phyloP scores from a whole-genome alignment of 176 grass and related monocot genomes.

The Oryza officinalis region DNA sequence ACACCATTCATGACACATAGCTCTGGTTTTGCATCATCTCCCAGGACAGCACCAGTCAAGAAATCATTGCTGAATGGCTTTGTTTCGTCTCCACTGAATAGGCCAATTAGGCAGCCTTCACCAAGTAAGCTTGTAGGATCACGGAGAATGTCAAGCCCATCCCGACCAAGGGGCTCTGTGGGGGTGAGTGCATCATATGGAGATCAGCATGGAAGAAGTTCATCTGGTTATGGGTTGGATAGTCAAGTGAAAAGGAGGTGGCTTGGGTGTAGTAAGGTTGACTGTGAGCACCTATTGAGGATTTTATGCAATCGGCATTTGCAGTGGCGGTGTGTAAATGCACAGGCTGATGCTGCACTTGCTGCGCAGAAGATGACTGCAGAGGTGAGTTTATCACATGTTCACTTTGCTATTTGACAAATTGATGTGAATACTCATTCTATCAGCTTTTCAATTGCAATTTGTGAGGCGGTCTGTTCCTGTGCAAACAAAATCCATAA shows the following conservation, averaged over 20 bases:
- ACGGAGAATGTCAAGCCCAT: constrained; percentile 68
- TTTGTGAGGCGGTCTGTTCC: not conserved
- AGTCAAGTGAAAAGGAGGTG: constrained; percentile 66
- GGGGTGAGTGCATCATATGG: constrained; percentile 1
- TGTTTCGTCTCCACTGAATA: constrained; percentile 52
- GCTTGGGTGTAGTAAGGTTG: constrained; percentile 65
- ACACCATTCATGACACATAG: constrained; percentile 40
- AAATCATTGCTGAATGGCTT: constrained; percentile 56
- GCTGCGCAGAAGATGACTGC: constrained; percentile 55
- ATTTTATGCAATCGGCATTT: constrained; percentile 68
- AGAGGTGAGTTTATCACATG: constrained; percentile 59
- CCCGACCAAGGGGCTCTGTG: constrained; percentile 44
- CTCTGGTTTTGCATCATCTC: constrained; percentile 39
- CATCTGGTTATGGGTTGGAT: constrained; percentile 51
- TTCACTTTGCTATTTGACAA: not conserved
- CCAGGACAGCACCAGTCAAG: constrained; percentile 55
- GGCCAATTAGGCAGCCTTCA: constrained; percentile 51
- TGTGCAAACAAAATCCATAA: not conserved
- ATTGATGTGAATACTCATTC: constrained; percentile 4
- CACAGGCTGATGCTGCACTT: constrained; percentile 61
- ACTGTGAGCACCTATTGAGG: constrained; percentile 72
- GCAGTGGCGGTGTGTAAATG: constrained; percentile 88
- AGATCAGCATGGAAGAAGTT: constrained; percentile 52
- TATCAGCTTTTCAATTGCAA: not conserved
- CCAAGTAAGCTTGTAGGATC: constrained; percentile 49